phyloP scores from a whole-genome alignment of 176 grass and related monocot species.

The Eleusine coracana region DNA sequence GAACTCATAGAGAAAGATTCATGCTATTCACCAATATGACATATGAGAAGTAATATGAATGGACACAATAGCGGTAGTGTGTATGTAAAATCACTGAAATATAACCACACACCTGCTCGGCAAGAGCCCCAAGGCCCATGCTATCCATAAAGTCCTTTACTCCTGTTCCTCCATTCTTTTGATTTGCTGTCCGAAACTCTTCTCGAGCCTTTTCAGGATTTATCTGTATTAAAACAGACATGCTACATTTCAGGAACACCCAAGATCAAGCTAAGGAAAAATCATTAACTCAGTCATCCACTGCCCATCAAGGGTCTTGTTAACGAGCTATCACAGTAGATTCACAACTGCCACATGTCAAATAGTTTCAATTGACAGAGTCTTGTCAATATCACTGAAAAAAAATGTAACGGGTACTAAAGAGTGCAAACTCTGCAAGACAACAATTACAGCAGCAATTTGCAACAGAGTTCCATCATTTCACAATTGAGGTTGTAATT shows the following conservation, averaged over 20 bases:
- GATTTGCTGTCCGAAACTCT: conserved; percentile 76
- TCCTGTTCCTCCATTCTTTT: conserved; percentile 77
- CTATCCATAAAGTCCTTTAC: conserved; percentile 98
- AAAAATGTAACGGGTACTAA: not conserved
- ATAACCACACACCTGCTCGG: conserved; percentile 66
- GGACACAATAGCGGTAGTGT: not conserved
- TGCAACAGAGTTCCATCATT: not conserved
- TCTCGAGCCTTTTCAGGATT: conserved; percentile 92
- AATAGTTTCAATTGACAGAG: not conserved
- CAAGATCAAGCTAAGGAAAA: not conserved
- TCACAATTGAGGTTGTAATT: conserved; percentile 10
- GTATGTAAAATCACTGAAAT: conserved; percentile 23
- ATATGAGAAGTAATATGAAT: conserved; percentile 5
- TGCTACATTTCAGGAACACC: not conserved
- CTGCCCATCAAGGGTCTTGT: not conserved
- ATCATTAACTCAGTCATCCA: not conserved
- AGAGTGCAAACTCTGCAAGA: not conserved
- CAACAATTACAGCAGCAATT: not conserved
- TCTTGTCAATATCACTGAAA: not conserved
- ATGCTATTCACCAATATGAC: conserved; percentile 1
- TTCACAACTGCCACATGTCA: not conserved
- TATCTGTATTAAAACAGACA: conserved; percentile 57
- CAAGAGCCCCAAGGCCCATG: conserved; percentile 90
- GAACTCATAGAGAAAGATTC: conserved; percentile 12
- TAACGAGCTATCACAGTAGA: not conserved